phyloP scores from a whole-genome alignment of 2,329 filamentous ascomycete genomes.

The Huntiella decipiens region DNA sequence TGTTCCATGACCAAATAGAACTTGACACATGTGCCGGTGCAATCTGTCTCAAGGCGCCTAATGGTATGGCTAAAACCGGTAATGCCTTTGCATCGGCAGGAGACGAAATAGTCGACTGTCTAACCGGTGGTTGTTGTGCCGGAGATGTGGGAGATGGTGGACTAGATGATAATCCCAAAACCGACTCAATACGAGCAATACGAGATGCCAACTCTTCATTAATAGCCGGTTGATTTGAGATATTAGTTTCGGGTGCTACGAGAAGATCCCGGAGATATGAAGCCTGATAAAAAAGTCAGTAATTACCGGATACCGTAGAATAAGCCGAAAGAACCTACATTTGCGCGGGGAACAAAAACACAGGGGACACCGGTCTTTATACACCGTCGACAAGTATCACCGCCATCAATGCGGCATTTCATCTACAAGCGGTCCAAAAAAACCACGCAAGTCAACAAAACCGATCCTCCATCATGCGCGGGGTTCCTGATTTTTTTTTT shows the following conservation, averaged over 20 bases:
- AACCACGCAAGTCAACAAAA: not conserved
- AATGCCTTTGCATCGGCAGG: too few species aligned
- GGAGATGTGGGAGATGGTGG: not conserved
- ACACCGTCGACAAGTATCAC: conserved; percentile 19
- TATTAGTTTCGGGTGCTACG: conserved; percentile 11
- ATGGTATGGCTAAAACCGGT: too few species aligned
- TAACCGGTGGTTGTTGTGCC: not conserved
- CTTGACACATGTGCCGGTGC: conserved; percentile 3
- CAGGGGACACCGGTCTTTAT: conserved; percentile 20
- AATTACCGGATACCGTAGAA: not conserved
- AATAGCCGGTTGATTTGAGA: conserved; percentile 11
- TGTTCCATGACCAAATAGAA: conserved; percentile 18
- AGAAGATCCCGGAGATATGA: conserved; percentile 9
- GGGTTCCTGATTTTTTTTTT: too few species aligned
- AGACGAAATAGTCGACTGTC: too few species aligned
- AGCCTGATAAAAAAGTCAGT: not conserved
- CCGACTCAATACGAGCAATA: conserved; percentile 15
- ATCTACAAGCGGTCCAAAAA: conserved; percentile 14
- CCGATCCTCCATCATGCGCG: not conserved
- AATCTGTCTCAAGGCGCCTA: not conserved
- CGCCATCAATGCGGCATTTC: conserved; percentile 21
- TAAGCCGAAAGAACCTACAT: conserved; percentile 16
- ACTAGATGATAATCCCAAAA: conserved; percentile 13
- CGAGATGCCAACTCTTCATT: conserved; percentile 11
- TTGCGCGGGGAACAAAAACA: conserved; percentile 23